Percentiles rank a stretch among this genome's conserved stretches.
Evolutionary conservation across 2,329 filamentous ascomycete genomes (phyloP).

Genomic region (Phoma herbarum): DNA sequence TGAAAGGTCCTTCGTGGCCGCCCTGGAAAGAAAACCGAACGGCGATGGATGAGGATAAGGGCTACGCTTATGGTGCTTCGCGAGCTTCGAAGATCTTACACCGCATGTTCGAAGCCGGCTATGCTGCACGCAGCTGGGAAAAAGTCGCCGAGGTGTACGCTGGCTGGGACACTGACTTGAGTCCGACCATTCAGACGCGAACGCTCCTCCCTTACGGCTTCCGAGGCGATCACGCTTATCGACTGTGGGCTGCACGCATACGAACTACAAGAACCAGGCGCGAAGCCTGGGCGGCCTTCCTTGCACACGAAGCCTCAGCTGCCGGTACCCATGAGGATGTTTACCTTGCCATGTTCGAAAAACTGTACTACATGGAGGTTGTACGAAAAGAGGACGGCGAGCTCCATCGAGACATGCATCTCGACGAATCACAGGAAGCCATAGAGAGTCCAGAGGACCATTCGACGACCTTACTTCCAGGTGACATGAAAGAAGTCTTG

Average conservation of each 20-base stretch:
- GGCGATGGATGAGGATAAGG: constrained; percentile 67
- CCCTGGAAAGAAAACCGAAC: constrained; percentile 71
- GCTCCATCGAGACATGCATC: constrained; percentile 13
- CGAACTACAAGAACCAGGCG: constrained; percentile 66
- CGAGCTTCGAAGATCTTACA: constrained; percentile 64
- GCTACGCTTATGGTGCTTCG: constrained; percentile 64
- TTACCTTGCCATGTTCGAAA: constrained; percentile 66
- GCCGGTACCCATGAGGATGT: constrained; percentile 52
- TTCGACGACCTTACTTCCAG: constrained; percentile 57
- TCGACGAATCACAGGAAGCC: constrained; percentile 6
- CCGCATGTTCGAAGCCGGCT: constrained; percentile 68
- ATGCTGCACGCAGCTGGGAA: constrained; percentile 62
- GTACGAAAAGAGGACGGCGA: constrained; percentile 14
- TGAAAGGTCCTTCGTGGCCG: constrained; percentile 70
- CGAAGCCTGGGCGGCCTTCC: constrained; percentile 72
- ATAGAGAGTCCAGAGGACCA: neutral
- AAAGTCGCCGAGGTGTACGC: constrained; percentile 62
- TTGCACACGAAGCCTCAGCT: constrained; percentile 61
- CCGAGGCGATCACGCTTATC: constrained; percentile 7
- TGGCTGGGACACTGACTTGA: constrained; percentile 70
- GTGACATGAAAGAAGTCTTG: constrained; percentile 66
- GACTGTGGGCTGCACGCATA: constrained; percentile 65
- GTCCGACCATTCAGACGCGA: constrained; percentile 69
- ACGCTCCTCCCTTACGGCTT: constrained; percentile 47
- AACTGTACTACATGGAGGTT: constrained; percentile 55